Conservation (phyloP, 768 basidiomycete species). For the Floccularia luteovirens region DNA sequence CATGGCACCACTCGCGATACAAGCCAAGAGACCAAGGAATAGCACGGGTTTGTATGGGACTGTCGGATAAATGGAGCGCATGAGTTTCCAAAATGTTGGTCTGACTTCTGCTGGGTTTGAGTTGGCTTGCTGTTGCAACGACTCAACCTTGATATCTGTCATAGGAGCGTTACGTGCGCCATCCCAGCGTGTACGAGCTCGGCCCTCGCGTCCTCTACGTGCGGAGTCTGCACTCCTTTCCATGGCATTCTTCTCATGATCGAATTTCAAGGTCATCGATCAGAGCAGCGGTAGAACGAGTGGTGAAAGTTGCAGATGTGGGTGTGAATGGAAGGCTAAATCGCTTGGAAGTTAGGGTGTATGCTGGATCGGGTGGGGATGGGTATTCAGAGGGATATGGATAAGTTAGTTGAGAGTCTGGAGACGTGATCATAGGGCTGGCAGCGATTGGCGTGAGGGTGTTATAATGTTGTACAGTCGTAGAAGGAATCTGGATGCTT, state of each 20-base stretch:
- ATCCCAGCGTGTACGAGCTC: constrained; percentile 15
- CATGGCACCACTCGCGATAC: constrained; percentile 70
- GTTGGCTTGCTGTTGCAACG: neutral
- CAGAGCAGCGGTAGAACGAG: constrained; percentile 8
- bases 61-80: constrained; percentile 55
- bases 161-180: constrained; percentile 11
- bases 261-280: constrained; percentile 21
- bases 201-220: constrained; percentile 14
- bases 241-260: constrained; percentile 36
- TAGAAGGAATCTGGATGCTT: constrained; percentile 24
- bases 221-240: constrained; percentile 31
- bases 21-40: constrained; percentile 60
- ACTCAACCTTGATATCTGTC: constrained; percentile 17
- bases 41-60: constrained; percentile 71
- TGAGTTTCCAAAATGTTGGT: constrained; percentile 36
- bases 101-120: constrained; percentile 5
- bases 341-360: constrained; percentile 25
- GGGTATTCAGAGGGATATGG: too few relatives aligned
- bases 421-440: too few relatives aligned
- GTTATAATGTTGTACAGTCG: too few relatives aligned
- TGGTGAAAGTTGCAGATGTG: constrained; percentile 31
- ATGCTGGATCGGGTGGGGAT: constrained; percentile 17
- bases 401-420: too few relatives aligned
- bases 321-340: constrained; percentile 66
- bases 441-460: constrained; percentile 18